Conservation (phyloP, 495 filamentous ascomycete genomes). For the Geoglossum glabrum region DNA sequence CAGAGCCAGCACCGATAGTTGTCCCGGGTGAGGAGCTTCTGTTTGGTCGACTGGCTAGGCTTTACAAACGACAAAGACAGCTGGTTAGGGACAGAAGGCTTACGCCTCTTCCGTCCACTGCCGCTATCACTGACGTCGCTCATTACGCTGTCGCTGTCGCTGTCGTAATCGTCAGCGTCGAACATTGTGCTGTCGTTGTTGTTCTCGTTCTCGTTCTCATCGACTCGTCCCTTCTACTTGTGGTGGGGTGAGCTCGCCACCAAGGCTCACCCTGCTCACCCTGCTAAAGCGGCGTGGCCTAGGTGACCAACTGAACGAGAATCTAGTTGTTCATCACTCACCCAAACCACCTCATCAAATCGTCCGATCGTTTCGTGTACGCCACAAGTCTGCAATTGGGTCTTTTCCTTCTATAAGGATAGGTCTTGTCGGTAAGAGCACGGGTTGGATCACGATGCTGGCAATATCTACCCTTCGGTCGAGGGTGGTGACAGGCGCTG, state of each 20-base stretch:
- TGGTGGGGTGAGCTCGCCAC: neutral
- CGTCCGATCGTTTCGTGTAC: neutral
- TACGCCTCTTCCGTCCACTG: neutral
- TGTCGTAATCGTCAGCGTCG: neutral
- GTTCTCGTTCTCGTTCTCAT: neutral
- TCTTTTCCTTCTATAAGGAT: constrained; percentile 1
- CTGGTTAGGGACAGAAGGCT: neutral
- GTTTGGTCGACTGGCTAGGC: neutral
- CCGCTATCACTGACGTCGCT: neutral
- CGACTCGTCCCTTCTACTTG: no score
- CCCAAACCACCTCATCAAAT: neutral
- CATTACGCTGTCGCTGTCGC: neutral
- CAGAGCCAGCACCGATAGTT: neutral
- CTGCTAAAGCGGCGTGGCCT: neutral
- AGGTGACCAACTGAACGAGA: neutral
- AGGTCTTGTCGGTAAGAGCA: neutral
- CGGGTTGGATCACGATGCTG: constrained; percentile 42
- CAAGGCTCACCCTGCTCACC: neutral
- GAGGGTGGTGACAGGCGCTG: constrained; percentile 29
- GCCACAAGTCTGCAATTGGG: neutral
- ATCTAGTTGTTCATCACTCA: neutral
- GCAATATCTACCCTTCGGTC: constrained; percentile 66
- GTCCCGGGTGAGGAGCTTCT: neutral
- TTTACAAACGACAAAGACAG: neutral
- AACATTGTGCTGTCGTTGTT: neutral